Evolutionary conservation across 1,284 basidiomycete genomes (phyloP).

Genomic region (Sphagnurus paluster): DNA sequence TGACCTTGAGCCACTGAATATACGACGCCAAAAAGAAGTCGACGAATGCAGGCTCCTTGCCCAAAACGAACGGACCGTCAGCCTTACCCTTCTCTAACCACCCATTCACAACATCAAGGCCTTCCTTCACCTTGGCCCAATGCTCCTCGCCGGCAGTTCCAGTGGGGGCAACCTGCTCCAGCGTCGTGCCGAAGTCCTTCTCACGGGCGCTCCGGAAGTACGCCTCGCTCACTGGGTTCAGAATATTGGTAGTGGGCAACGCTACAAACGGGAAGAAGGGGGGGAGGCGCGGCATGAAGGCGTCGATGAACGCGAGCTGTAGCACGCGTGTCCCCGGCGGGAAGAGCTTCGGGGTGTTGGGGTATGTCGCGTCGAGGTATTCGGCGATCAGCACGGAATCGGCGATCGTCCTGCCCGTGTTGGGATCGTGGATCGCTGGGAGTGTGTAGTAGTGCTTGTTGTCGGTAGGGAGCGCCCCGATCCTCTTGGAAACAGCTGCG

Average conservation of each 20-base stretch:
- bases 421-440: conserved; percentile 39
- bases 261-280: too few species aligned
- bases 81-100: conserved; percentile 22
- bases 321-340: conserved; percentile 25
- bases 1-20: conserved; percentile 22
- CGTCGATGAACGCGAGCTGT: conserved; percentile 20
- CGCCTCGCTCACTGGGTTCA: conserved; percentile 20
- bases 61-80: conserved; percentile 24
- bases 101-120: conserved; percentile 18
- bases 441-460: conserved; percentile 35
- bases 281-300: conserved; percentile 7
- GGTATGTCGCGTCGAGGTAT: conserved; percentile 50
- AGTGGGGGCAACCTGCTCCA: conserved; percentile 23
- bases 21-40: conserved; percentile 27
- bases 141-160: conserved; percentile 17
- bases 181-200: conserved; percentile 17
- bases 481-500: conserved; percentile 27
- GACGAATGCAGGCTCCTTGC: conserved; percentile 22
- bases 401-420: conserved; percentile 33
- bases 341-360: conserved; percentile 34
- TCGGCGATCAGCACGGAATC: conserved; percentile 45
- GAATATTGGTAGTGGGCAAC: too few species aligned
- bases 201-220: conserved; percentile 23
- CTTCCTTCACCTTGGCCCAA: conserved; percentile 23
- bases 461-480: conserved; percentile 32